Conservation (phyloP, 768 basidiomycete species). For the Mycena pura region DNA sequence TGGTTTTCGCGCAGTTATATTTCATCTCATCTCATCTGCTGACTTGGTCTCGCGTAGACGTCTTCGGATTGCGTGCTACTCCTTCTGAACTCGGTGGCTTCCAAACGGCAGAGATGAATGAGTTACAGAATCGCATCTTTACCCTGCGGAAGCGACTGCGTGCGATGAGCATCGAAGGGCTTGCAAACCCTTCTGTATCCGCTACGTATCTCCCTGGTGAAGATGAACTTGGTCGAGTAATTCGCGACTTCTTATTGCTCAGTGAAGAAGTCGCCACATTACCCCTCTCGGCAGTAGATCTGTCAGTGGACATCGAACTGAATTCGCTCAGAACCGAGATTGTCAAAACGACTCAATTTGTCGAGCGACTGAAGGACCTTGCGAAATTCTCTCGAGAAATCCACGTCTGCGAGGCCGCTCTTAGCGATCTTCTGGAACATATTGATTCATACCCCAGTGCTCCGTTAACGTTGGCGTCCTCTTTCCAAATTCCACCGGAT, state of each 20-base stretch:
- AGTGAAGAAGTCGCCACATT: constrained; percentile 53
- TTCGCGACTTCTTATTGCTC: constrained; percentile 53
- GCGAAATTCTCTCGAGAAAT: constrained; percentile 57
- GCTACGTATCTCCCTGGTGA: constrained; percentile 52
- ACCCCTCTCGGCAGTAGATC: constrained; percentile 49
- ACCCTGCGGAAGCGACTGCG: constrained; percentile 65
- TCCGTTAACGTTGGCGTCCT: constrained; percentile 58
- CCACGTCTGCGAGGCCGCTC: constrained; percentile 68
- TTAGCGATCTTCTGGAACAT: constrained; percentile 87
- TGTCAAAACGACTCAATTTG: constrained; percentile 52
- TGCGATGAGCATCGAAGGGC: constrained; percentile 64
- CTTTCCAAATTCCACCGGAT: constrained; percentile 47
- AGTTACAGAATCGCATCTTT: constrained; percentile 58
- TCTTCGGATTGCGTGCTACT: constrained; percentile 57
- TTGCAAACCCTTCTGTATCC: constrained; percentile 43
- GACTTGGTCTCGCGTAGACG: constrained; percentile 47
- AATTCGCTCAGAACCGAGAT: constrained; percentile 66
- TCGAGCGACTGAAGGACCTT: constrained; percentile 62
- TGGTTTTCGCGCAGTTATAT: not conserved
- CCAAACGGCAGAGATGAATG: constrained; percentile 47
- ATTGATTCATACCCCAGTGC: constrained; percentile 81
- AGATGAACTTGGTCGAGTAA: constrained; percentile 55
- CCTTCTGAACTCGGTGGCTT: constrained; percentile 38
- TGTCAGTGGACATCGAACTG: constrained; percentile 61
- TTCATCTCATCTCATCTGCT: not conserved